Conservation (phyloP, 208 protist genomes). For the Crithidia sp. region DNA sequence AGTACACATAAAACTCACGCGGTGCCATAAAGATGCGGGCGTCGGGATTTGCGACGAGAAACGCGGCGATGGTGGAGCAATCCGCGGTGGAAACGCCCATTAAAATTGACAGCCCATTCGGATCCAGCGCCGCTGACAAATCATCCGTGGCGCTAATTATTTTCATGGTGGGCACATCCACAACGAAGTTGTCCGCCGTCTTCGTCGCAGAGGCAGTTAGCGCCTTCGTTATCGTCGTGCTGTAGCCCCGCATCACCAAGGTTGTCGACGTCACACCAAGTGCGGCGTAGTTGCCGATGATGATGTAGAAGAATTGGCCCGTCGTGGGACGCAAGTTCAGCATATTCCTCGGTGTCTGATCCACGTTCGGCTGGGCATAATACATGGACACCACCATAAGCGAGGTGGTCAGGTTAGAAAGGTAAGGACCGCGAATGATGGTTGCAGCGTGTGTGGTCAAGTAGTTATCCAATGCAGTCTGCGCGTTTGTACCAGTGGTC, state of each 20-base stretch:
- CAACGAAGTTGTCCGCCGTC: too few relatives aligned
- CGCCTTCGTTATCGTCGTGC: too few relatives aligned
- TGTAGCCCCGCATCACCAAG: not conserved
- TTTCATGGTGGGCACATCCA: too few relatives aligned
- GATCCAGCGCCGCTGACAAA: too few relatives aligned
- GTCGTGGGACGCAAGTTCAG: slow-evolving; percentile 40
- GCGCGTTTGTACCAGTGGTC: not conserved
- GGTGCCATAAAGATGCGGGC: too few relatives aligned
- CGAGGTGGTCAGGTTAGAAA: not conserved
- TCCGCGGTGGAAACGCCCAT: too few relatives aligned
- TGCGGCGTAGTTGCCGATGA: slow-evolving; percentile 1
- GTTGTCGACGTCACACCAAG: not conserved
- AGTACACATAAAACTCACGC: too few relatives aligned
- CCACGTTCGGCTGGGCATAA: slow-evolving; percentile 4
- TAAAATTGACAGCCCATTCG: too few relatives aligned
- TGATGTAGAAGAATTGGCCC: slow-evolving; percentile 59
- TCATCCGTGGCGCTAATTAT: too few relatives aligned
- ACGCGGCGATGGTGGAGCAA: too few relatives aligned
- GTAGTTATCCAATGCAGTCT: not conserved
- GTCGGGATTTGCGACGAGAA: too few relatives aligned
- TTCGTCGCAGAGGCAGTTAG: too few relatives aligned
- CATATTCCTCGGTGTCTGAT: slow-evolving; percentile 14
- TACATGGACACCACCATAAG: slow-evolving; percentile 36
- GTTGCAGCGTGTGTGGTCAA: not conserved
- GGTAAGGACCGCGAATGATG: not conserved